These are phyloP conservation scores for Sarocladium strictum DNA, from an alignment of 2,329 filamentous ascomycete genomes.

Conservation along the genomic window DNA sequence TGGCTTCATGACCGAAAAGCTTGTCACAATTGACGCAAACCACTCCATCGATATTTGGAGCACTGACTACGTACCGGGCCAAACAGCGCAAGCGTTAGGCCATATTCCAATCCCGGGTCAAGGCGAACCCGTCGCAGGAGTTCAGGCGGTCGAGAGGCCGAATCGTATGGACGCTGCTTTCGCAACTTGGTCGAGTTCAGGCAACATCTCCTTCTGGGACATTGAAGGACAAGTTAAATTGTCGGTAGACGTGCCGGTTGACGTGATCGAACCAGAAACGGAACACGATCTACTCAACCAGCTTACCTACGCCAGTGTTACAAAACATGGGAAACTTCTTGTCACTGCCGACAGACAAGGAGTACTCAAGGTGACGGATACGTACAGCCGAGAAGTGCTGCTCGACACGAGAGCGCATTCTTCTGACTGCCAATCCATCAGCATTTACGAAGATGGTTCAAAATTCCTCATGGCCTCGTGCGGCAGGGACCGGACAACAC, in stretches of 20 bases:
- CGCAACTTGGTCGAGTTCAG: constrained; percentile 82
- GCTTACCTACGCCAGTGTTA: constrained; percentile 53
- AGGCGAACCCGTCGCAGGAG: constrained; percentile 64
- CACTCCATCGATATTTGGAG: constrained; percentile 68
- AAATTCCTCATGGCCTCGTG: constrained; percentile 71
- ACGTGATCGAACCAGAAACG: constrained; percentile 46
- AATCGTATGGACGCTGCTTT: constrained; percentile 65
- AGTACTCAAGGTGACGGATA: constrained; percentile 67
- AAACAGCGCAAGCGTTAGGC: constrained; percentile 29
- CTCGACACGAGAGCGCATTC: constrained; percentile 81
- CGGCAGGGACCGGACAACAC: constrained; percentile 84
- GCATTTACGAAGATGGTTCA: constrained; percentile 58
- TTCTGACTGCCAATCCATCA: constrained; percentile 77
- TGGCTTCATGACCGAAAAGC: constrained; percentile 59
- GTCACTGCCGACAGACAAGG: constrained; percentile 83
- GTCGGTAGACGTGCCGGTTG: constrained; percentile 62
- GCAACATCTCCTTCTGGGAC: constrained; percentile 78
- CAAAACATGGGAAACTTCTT: constrained; percentile 58
- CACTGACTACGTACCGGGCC: constrained; percentile 36
- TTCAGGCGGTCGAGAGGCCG: constrained; percentile 56
- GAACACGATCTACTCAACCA: constrained; percentile 53
- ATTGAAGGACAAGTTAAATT: constrained; percentile 62
- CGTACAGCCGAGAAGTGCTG: constrained; percentile 51
- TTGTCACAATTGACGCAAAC: constrained; percentile 70
- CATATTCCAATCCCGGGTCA: constrained; percentile 56